phyloP scores from a whole-genome alignment of 805 yeast genomes.

The Yarrowia sp. region DNA sequence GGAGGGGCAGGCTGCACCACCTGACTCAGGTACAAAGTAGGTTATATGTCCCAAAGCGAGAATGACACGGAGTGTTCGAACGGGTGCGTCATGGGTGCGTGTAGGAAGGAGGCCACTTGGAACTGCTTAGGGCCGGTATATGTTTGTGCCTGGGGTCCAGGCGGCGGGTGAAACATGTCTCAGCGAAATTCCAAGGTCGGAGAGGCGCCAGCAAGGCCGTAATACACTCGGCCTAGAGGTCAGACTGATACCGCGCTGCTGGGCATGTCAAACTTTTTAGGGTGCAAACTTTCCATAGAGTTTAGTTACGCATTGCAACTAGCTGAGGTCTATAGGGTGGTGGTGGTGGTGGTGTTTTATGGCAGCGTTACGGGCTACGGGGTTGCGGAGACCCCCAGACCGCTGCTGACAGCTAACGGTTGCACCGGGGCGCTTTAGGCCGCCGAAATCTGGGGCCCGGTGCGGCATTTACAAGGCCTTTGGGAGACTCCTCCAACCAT shows the following conservation, averaged over 20 bases:
- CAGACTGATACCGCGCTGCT: neutral
- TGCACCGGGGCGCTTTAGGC: too few relatives aligned
- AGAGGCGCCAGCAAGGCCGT: too few relatives aligned
- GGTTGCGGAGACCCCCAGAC: too few relatives aligned
- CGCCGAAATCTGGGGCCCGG: neutral
- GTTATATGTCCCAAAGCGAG: slow-evolving; percentile 16
- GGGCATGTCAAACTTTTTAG: slow-evolving; percentile 10
- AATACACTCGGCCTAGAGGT: too few relatives aligned
- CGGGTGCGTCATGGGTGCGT: slow-evolving; percentile 4
- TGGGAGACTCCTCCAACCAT: neutral
- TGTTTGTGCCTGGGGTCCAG: too few relatives aligned
- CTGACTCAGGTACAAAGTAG: slow-evolving; percentile 17
- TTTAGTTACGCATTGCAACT: neutral
- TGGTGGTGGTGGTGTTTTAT: neutral
- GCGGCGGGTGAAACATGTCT: neutral
- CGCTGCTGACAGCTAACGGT: too few relatives aligned
- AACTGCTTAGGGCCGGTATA: too few relatives aligned
- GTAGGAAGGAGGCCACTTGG: neutral
- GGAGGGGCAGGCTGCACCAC: neutral
- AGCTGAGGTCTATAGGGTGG: neutral
- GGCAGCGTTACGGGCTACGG: too few relatives aligned
- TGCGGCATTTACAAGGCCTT: neutral
- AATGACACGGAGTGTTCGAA: slow-evolving; percentile 14
- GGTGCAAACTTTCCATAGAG: slow-evolving; percentile 18
- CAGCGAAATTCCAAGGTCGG: too few relatives aligned